Evolutionary conservation across 2,329 filamentous ascomycete genomes (phyloP).

Genomic region (Clonostachys solani): DNA sequence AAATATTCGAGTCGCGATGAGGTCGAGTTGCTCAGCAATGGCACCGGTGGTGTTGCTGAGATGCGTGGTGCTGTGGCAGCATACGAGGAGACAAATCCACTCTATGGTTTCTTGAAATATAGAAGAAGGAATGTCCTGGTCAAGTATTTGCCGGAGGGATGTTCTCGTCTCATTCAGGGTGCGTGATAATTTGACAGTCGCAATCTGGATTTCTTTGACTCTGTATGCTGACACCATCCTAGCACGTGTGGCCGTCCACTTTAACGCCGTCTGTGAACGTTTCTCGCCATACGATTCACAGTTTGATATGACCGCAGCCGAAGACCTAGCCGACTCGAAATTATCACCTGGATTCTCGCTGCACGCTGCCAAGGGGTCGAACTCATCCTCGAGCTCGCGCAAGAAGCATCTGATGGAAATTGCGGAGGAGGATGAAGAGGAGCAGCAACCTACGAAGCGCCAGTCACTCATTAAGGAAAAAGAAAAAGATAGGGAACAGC

Average conservation of each 20-base stretch:
- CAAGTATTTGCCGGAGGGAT: slow-evolving; percentile 88
- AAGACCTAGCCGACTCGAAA: slow-evolving; percentile 82
- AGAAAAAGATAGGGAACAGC: slow-evolving; percentile 9
- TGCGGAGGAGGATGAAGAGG: slow-evolving; percentile 86
- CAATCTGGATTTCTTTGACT: background rate
- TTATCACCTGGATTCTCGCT: slow-evolving; percentile 85
- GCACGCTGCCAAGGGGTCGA: slow-evolving; percentile 82
- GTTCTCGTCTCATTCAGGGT: slow-evolving; percentile 92
- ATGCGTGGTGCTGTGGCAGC: slow-evolving; percentile 72
- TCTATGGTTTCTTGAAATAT: slow-evolving; percentile 91
- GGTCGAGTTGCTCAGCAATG: slow-evolving; percentile 71
- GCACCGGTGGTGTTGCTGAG: slow-evolving; percentile 79
- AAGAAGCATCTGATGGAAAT: slow-evolving; percentile 83
- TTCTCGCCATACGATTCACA: slow-evolving; percentile 85
- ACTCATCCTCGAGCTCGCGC: slow-evolving; percentile 79
- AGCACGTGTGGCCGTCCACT: slow-evolving; percentile 80
- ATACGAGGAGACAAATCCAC: slow-evolving; percentile 79
- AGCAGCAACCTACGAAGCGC: slow-evolving; percentile 52
- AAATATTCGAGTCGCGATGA: slow-evolving; percentile 89
- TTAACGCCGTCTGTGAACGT: slow-evolving; percentile 60
- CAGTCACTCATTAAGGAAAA: slow-evolving; percentile 50
- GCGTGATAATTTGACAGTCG: slow-evolving; percentile 17
- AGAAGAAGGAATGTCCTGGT: slow-evolving; percentile 84
- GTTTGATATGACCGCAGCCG: slow-evolving; percentile 69
- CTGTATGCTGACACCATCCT: background rate